Conservation (phyloP, 2,329 filamentous ascomycete genomes). For the Colletotrichum aenigma region DNA sequence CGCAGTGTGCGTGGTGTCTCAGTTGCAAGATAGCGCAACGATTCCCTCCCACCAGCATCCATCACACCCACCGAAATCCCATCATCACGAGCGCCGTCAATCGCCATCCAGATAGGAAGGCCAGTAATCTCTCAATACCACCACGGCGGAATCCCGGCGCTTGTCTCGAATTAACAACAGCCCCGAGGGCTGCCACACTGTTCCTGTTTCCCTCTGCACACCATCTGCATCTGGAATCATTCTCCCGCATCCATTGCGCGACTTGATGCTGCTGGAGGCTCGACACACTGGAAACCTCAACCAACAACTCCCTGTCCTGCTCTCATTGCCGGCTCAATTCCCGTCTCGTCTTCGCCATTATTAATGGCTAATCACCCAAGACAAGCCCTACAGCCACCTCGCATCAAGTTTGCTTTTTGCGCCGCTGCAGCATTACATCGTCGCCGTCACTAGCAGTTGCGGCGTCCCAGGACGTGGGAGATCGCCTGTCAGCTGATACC, state of each 20-base stretch:
- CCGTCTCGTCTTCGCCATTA: neutral
- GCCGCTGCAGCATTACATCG: neutral
- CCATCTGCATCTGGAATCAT: neutral
- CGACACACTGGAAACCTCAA: neutral
- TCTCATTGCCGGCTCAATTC: conserved; percentile 3
- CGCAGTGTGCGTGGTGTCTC: neutral
- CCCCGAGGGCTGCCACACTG: conserved; percentile 15
- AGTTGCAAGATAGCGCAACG: neutral
- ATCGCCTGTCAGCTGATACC: conserved; percentile 16
- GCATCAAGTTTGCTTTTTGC: neutral
- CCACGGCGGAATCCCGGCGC: conserved; percentile 15
- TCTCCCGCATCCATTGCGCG: neutral
- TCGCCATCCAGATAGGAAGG: conserved; percentile 21
- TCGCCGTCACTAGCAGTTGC: neutral
- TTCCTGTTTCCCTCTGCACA: neutral
- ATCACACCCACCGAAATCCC: conserved; percentile 5
- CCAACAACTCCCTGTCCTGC: neutral
- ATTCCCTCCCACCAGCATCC: neutral
- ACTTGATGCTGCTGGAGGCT: neutral
- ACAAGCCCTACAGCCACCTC: neutral
- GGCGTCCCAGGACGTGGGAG: neutral
- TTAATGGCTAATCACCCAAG: neutral
- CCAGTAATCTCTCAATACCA: conserved; percentile 21
- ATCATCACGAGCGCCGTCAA: conserved; percentile 21
- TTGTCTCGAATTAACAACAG: conserved; percentile 16